These are phyloP conservation scores for Centella asiatica DNA, from an alignment of 129 eudicot species.

Conservation along the genomic window DNA sequence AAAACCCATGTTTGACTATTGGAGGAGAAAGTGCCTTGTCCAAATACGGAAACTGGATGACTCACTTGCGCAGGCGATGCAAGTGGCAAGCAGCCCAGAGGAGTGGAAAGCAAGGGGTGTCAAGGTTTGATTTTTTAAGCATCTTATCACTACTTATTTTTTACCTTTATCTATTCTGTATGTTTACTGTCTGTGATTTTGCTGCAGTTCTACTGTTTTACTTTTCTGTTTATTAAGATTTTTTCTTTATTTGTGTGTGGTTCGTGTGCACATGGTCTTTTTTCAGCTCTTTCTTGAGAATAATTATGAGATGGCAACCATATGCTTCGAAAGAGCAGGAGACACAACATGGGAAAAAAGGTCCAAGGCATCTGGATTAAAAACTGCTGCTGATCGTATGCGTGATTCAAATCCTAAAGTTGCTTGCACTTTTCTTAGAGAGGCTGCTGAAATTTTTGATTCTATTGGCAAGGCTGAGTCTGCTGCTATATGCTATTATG, in stretches of 20 bases:
- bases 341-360: constrained; percentile 53
- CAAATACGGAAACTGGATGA: constrained; percentile 55
- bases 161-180: neutral
- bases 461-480: constrained; percentile 41
- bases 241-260: neutral
- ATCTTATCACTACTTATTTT: neutral
- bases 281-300: constrained; percentile 56
- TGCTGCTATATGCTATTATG: constrained; percentile 70
- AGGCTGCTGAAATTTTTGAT: constrained; percentile 64
- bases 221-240: neutral
- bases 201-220: neutral
- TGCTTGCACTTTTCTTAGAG: constrained; percentile 29
- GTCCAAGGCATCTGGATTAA: constrained; percentile 60
- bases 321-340: constrained; percentile 86
- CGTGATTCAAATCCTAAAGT: constrained; percentile 37
- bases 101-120: constrained; percentile 72
- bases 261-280: neutral
- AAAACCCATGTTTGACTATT: constrained; percentile 73
- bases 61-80: constrained; percentile 68
- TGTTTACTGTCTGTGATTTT: neutral
- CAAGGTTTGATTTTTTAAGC: constrained; percentile 27
- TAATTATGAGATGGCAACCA: constrained; percentile 70
- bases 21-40: constrained; percentile 53
- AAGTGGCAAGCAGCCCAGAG: constrained; percentile 66
- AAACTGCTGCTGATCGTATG: constrained; percentile 44